Base-by-base conservation (phyloP, 2,329 filamentous ascomycete species). In the Penicillium sp. region DNA sequence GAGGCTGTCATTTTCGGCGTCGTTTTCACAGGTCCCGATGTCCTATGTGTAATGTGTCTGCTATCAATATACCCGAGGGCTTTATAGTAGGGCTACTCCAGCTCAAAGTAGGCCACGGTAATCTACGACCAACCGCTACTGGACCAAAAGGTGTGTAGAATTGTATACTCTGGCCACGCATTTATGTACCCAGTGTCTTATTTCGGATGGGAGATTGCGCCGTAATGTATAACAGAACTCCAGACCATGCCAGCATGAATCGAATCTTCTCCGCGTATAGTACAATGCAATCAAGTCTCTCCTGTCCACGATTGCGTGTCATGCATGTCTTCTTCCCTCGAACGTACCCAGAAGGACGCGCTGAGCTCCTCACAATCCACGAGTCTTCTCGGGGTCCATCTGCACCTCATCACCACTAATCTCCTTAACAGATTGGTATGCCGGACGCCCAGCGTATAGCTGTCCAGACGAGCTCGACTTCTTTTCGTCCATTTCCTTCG, bases 391-490 rank as follows among this genome's bases (percentile, higher is more conserved):
- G 19, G 77, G 77, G 62, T 80, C 78, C 75, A 80, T 79, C 61
- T 76, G 68, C n/a, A 74, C 74, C 71, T 90, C 89, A 75, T 90
- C 85, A 46, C 88, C 89, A 68, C 84, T 86, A 50, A 87, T 88
- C 75, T 85, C 82, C 75, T 85, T 86, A 62, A 85, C 85, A n/a
- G 79, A 76, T 58, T 85, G 84, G 73, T 90, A 92, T 9, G 89
- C 89, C 47, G 87, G 83, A 71, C 86, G 87, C 35, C 92, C 92
- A 16, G 88, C 91, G 75, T 96, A 96, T 66, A 96, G 76, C 79
- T 95, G 88, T 72, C 87, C 85, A 4, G 85, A 83, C 43, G 69
- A 69, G 35, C 71, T 66, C 22, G 66, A 59, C 49, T 74, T 72
- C 11, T 80, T 79, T 27, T 80, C 79, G 66, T 91, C 87, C 57